These are phyloP conservation scores for Yamadazyma blattariae DNA, from an alignment of 1,139 yeast species.

Conservation along the genomic window DNA sequence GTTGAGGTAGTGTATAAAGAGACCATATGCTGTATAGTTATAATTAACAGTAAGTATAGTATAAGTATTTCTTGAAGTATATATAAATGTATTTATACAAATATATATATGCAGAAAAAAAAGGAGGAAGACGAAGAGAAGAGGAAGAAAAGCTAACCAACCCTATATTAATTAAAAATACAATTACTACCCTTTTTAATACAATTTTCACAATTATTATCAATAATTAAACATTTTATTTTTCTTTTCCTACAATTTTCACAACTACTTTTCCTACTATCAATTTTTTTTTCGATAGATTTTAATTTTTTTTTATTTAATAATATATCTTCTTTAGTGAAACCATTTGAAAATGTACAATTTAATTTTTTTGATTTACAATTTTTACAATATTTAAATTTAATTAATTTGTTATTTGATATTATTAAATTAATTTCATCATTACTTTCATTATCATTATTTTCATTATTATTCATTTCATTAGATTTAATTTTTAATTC, in stretches of 20 bases:
- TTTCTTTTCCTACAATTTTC: conserved; percentile 36
- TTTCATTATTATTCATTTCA: conserved; percentile 7
- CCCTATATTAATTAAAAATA: conserved; percentile 8
- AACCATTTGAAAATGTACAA: conserved; percentile 57
- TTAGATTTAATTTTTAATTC: conserved; percentile 3
- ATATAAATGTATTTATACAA: too few species aligned
- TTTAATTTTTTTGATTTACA: conserved; percentile 42
- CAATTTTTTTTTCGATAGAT: conserved; percentile 11
- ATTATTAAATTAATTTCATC: conserved; percentile 10
- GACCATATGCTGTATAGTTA: too few species aligned
- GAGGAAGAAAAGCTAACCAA: too few species aligned
- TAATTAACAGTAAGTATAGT: too few species aligned
- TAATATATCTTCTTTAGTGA: conserved; percentile 55
- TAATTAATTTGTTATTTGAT: conserved; percentile 39
- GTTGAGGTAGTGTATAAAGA: too few species aligned
- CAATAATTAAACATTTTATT: conserved; percentile 33
- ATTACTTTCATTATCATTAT: too few species aligned
- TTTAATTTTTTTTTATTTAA: conserved; percentile 19
- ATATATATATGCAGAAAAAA: too few species aligned
- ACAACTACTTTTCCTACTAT: conserved; percentile 32
- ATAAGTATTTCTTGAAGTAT: too few species aligned
- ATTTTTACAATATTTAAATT: conserved; percentile 49
- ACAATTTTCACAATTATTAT: conserved; percentile 35
- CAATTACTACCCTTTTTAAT: conserved; percentile 33
- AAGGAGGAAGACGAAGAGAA: too few species aligned